Evolutionary conservation across 306 rosid genomes (phyloP).

Genomic region (Arachis hypogaea): DNA sequence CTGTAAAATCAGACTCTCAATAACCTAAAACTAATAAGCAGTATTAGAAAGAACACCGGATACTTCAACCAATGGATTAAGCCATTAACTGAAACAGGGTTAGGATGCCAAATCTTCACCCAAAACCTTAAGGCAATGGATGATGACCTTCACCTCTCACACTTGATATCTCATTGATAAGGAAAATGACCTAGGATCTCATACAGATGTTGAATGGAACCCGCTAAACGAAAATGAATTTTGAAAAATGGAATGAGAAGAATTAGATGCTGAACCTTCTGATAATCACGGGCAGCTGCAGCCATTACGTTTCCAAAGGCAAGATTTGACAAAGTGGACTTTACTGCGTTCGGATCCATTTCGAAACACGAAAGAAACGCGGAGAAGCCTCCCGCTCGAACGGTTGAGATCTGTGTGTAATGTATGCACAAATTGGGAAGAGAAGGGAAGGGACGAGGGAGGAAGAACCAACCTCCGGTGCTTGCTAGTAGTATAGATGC

Average conservation of each 20-base stretch:
- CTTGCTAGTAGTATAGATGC: too few relatives aligned
- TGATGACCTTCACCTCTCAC: background rate
- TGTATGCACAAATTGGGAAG: too few relatives aligned
- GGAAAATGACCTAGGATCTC: background rate
- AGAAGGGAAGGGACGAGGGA: too few relatives aligned
- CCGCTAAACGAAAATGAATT: background rate
- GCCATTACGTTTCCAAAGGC: constrained; percentile 92
- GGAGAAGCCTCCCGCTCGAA: too few relatives aligned
- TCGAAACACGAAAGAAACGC: background rate
- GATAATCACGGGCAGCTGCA: constrained; percentile 91
- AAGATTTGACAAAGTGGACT: constrained; percentile 80
- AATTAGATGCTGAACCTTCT: constrained; percentile 51
- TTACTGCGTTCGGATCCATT: constrained; percentile 83
- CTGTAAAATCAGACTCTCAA: too few relatives aligned
- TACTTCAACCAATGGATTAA: background rate
- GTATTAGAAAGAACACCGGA: background rate
- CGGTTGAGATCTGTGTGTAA: too few relatives aligned
- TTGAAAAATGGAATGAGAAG: background rate
- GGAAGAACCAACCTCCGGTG: too few relatives aligned
- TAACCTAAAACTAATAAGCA: background rate
- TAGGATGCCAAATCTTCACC: too few relatives aligned
- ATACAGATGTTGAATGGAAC: background rate
- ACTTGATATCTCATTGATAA: background rate
- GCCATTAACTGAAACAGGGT: too few relatives aligned
- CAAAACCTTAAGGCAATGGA: too few relatives aligned